Evolutionary conservation across 1,139 yeast species (phyloP).

Genomic region (Saccharomyces hybrid): DNA sequence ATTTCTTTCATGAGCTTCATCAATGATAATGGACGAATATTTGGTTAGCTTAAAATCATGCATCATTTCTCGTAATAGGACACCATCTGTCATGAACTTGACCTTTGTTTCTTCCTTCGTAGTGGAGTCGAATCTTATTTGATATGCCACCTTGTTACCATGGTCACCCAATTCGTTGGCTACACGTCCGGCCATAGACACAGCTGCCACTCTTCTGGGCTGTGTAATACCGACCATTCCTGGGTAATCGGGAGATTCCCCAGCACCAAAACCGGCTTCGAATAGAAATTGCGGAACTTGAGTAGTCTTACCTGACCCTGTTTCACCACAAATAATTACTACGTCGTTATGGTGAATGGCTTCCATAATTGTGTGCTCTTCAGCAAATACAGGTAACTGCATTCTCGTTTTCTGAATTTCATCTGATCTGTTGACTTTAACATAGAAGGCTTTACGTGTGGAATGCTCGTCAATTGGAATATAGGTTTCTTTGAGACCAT

Average conservation of each 20-base stretch:
- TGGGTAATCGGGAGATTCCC: conserved; percentile 54
- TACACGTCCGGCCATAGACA: conserved; percentile 92
- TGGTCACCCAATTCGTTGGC: conserved; percentile 75
- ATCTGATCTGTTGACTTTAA: conserved; percentile 55
- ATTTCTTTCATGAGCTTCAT: conserved; percentile 97
- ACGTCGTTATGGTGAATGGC: conserved; percentile 91
- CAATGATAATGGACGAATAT: conserved; percentile 82
- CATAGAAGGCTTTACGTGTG: conserved; percentile 58
- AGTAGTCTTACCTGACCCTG: conserved; percentile 80
- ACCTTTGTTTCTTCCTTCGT: conserved; percentile 65
- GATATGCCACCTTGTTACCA: conserved; percentile 74
- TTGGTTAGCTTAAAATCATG: conserved; percentile 69
- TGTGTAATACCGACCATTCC: conserved; percentile 96
- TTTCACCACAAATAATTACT: conserved; percentile 86
- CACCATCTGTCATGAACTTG: conserved; percentile 99
- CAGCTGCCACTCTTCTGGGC: conserved; percentile 98
- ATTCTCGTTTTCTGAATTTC: conserved; percentile 61
- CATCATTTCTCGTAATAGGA: conserved; percentile 85
- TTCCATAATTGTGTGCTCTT: conserved; percentile 93
- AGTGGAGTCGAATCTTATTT: conserved; percentile 81
- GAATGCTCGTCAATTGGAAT: conserved; percentile 49
- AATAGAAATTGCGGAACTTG: conserved; percentile 72
- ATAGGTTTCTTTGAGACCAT: conserved; percentile 50
- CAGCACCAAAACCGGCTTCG: conserved; percentile 80
- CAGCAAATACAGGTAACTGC: conserved; percentile 80